Evolutionary conservation across 2,329 filamentous ascomycete genomes (phyloP), one percentile per base, ranked within the genome.

Genomic region (Aureobasidium pullulans): DNA sequence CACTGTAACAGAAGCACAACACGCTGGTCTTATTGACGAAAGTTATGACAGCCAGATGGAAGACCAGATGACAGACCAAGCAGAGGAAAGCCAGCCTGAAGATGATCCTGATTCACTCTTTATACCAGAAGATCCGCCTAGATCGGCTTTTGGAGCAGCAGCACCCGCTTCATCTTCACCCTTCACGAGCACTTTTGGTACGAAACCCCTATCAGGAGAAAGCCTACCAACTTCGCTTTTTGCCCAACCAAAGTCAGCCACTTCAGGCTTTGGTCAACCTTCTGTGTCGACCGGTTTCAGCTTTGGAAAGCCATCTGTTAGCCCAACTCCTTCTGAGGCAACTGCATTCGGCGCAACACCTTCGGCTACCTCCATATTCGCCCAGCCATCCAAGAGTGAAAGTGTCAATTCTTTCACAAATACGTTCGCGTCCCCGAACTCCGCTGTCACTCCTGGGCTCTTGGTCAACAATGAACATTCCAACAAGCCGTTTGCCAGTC

Each of bases 1-100:
- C 67, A 78, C 72, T 46, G 76, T 84, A 47, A 72, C 72, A 46
- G 75, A 80, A 64, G 81, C 84, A 16, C 74, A 73, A 43, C 71
- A 68, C 15, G 69, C 75, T 46, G 79, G 78, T 8, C 74, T 82
- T 71, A 70, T 84, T 43, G 75, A 79, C n/a, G 71, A 72, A 8
- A 69, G 68, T 28, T 68, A 72, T 15, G 63, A 36, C 64, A 71
- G 52, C 64, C 68, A 34, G 66, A 70, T 47, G 67, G 66, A 58
- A 11, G 50, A 54, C 9, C 15, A 42, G 15, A n/a, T 28, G 23
- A 69, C 71, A 13, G 69, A 74, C 31, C 75, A 82, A 72, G 70
- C 84, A 39, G 75, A 79, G 16, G 70, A 72, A 7, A 69, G 69
- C 23, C 67, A 72, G 15, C 62, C 23, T 64, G 63, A 62, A 15